A percentile compares a stretch with the other conserved stretches of the same genome.
Evolutionary conservation across 306 rosid species (phyloP).

Genomic region (Cyclanthera cordifolia): DNA sequence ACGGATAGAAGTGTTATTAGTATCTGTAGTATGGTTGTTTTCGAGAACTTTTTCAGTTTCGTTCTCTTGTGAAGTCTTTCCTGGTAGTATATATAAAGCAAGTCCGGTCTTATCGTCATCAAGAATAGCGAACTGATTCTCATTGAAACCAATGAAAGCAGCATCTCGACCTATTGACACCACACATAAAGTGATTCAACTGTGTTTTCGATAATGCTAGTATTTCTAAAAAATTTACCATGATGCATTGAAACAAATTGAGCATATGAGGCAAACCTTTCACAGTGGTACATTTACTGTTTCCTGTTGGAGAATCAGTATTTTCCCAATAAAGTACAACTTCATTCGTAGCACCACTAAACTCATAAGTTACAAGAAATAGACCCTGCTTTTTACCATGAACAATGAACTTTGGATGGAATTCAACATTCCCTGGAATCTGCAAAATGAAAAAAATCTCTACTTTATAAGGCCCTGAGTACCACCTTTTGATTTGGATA

Average conservation of each 20-base stretch:
- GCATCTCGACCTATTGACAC: conserved; percentile 72
- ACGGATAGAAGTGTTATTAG: conserved; percentile 30
- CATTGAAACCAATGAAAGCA: conserved; percentile 87
- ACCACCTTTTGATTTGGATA: background rate
- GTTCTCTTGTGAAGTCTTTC: conserved; percentile 53
- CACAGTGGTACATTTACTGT: conserved; percentile 60
- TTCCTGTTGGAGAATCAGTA: conserved; percentile 39
- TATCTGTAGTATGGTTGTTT: conserved; percentile 44
- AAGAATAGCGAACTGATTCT: conserved; percentile 85
- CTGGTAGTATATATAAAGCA: conserved; percentile 63
- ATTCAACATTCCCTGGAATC: conserved; percentile 85
- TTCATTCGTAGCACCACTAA: conserved; percentile 64
- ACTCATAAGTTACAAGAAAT: conserved; percentile 77
- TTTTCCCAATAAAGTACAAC: conserved; percentile 79
- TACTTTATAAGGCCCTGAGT: background rate
- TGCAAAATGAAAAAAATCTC: conserved; percentile 19
- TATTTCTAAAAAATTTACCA: background rate
- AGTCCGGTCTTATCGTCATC: conserved; percentile 91
- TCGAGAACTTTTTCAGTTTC: conserved; percentile 43
- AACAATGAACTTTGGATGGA: conserved; percentile 53
- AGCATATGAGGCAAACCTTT: conserved; percentile 46
- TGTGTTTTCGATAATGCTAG: background rate
- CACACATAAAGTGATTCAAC: conserved; percentile 11
- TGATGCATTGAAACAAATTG: conserved; percentile 6
- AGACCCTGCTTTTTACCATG: conserved; percentile 71